These are phyloP conservation scores for Barnettozyma hawaiiensis DNA, from an alignment of 1,139 yeast genomes.

Conservation along the genomic window DNA sequence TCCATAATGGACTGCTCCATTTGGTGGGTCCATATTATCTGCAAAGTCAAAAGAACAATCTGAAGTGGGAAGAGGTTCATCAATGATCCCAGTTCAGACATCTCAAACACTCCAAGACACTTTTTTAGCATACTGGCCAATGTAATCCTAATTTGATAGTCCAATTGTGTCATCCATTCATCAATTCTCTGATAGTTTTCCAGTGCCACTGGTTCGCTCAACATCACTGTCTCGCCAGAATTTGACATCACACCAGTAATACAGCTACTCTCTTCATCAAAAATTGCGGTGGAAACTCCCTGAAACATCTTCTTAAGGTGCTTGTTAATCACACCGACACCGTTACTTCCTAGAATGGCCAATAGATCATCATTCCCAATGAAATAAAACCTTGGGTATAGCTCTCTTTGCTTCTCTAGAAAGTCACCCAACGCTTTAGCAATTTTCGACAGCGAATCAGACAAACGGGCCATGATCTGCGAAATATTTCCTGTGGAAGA, in stretches of 20 bases:
- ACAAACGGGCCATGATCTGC: slow-evolving; percentile 42
- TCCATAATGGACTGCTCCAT: slow-evolving; percentile 31
- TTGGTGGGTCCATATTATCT: slow-evolving; percentile 48
- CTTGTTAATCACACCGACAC: slow-evolving; percentile 45
- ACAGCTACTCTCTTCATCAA: slow-evolving; percentile 32
- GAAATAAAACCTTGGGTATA: slow-evolving; percentile 80
- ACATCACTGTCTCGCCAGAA: slow-evolving; percentile 54
- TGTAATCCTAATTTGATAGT: slow-evolving; percentile 45
- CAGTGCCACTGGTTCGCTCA: slow-evolving; percentile 43
- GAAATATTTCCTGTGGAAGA: slow-evolving; percentile 48
- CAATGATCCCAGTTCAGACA: slow-evolving; percentile 28
- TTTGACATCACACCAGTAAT: slow-evolving; percentile 51
- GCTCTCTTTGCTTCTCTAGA: slow-evolving; percentile 71
- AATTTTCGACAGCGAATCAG: slow-evolving; percentile 53
- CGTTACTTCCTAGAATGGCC: slow-evolving; percentile 68
- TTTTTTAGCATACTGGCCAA: slow-evolving; percentile 34
- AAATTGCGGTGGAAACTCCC: slow-evolving; percentile 48
- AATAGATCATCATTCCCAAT: slow-evolving; percentile 87
- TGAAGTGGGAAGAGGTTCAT: slow-evolving; percentile 49
- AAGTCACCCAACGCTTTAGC: slow-evolving; percentile 70
- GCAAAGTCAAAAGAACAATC: slow-evolving; percentile 49
- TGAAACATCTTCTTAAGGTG: slow-evolving; percentile 71
- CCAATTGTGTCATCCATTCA: slow-evolving; percentile 64
- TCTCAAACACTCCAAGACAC: slow-evolving; percentile 27
- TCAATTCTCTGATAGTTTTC: slow-evolving; percentile 40